Conservation (phyloP, 495 filamentous ascomycete genomes). For the Tuber indicum region DNA sequence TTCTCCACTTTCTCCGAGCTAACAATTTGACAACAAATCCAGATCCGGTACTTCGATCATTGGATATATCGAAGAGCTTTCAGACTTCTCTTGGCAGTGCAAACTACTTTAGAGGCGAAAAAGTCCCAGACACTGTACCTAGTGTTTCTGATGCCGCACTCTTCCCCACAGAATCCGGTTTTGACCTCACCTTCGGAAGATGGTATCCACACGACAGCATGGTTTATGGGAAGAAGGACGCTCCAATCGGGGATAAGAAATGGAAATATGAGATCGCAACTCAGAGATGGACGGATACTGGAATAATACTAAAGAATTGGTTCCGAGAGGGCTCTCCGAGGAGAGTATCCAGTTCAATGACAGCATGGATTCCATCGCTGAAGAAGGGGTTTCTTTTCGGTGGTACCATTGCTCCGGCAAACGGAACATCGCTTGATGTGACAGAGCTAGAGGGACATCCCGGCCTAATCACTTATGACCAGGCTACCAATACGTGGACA, state of each 20-base stretch:
- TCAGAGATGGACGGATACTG: not conserved
- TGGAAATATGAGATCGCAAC: not conserved
- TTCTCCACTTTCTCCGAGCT: too few species aligned
- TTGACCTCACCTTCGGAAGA: not conserved
- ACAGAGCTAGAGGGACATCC: not conserved
- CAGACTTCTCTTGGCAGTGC: not conserved
- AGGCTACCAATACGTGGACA: slow-evolving; percentile 1
- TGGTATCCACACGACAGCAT: not conserved
- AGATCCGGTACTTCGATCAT: not conserved
- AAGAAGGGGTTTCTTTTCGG: not conserved
- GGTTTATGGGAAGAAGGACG: not conserved
- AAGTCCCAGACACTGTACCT: not conserved
- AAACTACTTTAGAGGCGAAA: not conserved
- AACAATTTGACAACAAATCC: not conserved
- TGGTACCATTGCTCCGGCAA: not conserved
- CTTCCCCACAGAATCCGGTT: not conserved
- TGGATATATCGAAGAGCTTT: not conserved
- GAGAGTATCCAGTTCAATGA: slow-evolving; percentile 5
- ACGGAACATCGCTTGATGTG: not conserved
- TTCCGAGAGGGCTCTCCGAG: not conserved
- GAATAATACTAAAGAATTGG: not conserved
- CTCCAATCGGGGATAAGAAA: not conserved
- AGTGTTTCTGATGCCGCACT: not conserved
- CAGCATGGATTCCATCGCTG: slow-evolving; percentile 10
- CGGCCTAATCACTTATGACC: slow-evolving; percentile 6